These are phyloP conservation scores for Kuraishia capsulata DNA, from an alignment of 805 yeast species.

Conservation along the genomic window DNA sequence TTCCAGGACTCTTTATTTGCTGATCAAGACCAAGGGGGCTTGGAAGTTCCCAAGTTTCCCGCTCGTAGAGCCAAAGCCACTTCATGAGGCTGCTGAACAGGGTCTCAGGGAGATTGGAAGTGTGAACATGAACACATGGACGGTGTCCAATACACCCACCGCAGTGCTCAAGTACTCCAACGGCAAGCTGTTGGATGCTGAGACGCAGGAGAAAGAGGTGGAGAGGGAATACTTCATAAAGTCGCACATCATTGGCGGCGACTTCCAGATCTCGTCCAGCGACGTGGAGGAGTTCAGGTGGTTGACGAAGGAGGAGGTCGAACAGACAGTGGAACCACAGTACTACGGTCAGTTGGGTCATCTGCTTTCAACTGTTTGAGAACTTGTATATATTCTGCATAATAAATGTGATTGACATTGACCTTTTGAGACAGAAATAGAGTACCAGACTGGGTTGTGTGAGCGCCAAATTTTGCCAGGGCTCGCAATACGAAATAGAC, in stretches of 20 bases:
- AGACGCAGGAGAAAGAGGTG: constrained; percentile 12
- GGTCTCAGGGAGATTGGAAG: constrained; percentile 73
- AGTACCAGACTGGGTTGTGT: too few species aligned
- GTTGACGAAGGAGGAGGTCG: constrained; percentile 77
- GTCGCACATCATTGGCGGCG: constrained; percentile 83
- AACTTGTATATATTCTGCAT: neutral
- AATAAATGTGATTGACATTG: neutral
- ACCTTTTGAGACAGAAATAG: too few species aligned
- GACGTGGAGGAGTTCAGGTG: constrained; percentile 54
- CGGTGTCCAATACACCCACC: constrained; percentile 85
- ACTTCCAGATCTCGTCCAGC: constrained; percentile 40
- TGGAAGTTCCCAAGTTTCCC: constrained; percentile 83
- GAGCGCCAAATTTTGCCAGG: too few species aligned
- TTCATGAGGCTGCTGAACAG: constrained; percentile 66
- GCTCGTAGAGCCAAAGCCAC: constrained; percentile 35
- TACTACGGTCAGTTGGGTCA: constrained; percentile 51
- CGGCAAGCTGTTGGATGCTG: constrained; percentile 14
- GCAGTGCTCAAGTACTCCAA: constrained; percentile 44
- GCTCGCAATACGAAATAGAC: too few species aligned
- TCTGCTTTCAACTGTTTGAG: constrained; percentile 24
- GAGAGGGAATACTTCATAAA: constrained; percentile 66
- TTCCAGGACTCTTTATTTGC: constrained; percentile 69
- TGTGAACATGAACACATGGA: constrained; percentile 69
- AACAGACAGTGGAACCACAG: constrained; percentile 35
- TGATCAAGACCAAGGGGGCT: constrained; percentile 36